Percentiles rank a stretch among this genome's conserved stretches.
These are phyloP conservation scores for Neonectria ditissima DNA, from an alignment of 2,329 filamentous ascomycete species.

Conservation along the genomic window DNA sequence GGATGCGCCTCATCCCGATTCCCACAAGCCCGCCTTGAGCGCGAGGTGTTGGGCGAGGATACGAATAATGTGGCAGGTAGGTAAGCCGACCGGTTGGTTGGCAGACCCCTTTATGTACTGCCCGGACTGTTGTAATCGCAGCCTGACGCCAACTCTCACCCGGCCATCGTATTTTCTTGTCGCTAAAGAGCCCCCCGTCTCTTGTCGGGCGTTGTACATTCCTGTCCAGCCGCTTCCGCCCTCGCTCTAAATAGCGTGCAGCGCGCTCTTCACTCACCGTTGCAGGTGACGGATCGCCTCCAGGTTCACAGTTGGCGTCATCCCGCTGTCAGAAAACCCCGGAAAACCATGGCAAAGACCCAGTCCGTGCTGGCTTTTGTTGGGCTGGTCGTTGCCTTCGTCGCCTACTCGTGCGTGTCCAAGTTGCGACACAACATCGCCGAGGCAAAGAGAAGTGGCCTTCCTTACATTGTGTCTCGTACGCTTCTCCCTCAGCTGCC, in stretches of 20 bases:
- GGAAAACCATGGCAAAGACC: conserved; percentile 46
- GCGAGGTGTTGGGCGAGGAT: not conserved
- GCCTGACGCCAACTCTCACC: not conserved
- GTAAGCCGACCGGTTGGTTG: not conserved
- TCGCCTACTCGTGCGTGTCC: conserved; percentile 46
- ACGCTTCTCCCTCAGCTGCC: conserved; percentile 37
- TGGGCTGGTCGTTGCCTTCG: conserved; percentile 50
- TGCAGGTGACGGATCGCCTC: not conserved
- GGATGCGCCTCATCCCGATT: not conserved
- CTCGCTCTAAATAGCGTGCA: not conserved
- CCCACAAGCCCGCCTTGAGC: not conserved
- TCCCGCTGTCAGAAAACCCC: not conserved
- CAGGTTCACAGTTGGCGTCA: not conserved
- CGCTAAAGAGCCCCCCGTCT: not conserved
- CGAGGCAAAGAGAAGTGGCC: conserved; percentile 61
- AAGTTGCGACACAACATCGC: conserved; percentile 60
- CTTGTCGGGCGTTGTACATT: not conserved
- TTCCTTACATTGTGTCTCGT: conserved; percentile 68
- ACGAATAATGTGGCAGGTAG: not conserved
- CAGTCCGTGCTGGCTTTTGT: conserved; percentile 52
- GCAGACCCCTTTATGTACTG: not conserved
- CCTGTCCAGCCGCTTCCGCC: not conserved
- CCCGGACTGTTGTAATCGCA: not conserved
- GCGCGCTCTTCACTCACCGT: not conserved
- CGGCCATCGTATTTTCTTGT: not conserved